Evolutionary conservation across 176 grass and related monocot species (phyloP).

Genomic region (Cocos nucifera): DNA sequence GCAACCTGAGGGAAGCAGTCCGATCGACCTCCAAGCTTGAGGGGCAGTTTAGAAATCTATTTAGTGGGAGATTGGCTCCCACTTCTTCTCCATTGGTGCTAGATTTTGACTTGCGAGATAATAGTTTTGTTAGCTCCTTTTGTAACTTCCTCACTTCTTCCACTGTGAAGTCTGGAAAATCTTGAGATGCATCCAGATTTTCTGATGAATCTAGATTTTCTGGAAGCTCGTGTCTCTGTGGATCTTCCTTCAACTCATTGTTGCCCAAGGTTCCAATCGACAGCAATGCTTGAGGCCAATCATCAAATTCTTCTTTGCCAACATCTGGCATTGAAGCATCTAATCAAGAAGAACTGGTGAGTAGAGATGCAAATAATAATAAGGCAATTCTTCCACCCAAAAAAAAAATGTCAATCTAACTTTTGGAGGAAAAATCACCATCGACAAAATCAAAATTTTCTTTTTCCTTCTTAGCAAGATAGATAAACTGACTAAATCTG

Average conservation of each 20-base stretch:
- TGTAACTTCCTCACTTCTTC: slow-evolving; percentile 36
- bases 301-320: slow-evolving; percentile 14
- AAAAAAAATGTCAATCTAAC: no score
- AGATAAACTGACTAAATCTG: no score
- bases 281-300: slow-evolving; percentile 26
- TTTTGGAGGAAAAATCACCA: no score
- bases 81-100: neutral
- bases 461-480: no score
- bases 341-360: slow-evolving; percentile 5
- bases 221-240: neutral
- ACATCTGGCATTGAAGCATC: slow-evolving; percentile 27
- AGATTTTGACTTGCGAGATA: slow-evolving; percentile 16
- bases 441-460: no score
- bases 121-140: slow-evolving; percentile 27
- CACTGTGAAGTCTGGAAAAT: slow-evolving; percentile 13
- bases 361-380: neutral
- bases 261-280: slow-evolving; percentile 46
- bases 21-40: slow-evolving; percentile 28
- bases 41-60: slow-evolving; percentile 27
- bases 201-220: slow-evolving; percentile 1
- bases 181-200: slow-evolving; percentile 4
- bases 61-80: slow-evolving; percentile 11
- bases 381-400: no score
- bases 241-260: slow-evolving; percentile 8
- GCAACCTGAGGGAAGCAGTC: slow-evolving; percentile 12